Conservation (phyloP, 2,329 filamentous ascomycete species). For the Fonsecaea monophora region DNA sequence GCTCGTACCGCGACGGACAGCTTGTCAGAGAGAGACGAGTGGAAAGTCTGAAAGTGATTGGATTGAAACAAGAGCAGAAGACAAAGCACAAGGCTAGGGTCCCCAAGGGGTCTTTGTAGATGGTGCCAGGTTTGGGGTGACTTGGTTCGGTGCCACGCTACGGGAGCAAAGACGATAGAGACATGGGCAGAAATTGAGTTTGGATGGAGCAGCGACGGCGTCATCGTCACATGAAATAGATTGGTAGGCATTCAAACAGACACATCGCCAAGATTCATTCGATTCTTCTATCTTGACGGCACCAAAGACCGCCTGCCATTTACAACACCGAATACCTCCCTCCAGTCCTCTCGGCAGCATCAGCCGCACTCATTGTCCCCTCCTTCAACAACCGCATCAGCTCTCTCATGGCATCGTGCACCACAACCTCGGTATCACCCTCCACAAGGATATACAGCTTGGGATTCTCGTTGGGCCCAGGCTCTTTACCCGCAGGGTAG, state of each 20-base stretch:
- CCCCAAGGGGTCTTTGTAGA: neutral
- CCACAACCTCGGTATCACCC: slow-evolving; percentile 91
- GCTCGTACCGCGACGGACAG: no score
- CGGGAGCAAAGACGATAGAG: no score
- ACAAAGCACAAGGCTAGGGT: neutral
- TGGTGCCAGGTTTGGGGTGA: no score
- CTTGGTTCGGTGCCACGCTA: no score
- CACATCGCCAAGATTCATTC: neutral
- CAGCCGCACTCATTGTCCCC: slow-evolving; percentile 85
- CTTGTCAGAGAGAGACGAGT: no score
- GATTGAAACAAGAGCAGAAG: neutral
- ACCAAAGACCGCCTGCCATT: slow-evolving; percentile 7
- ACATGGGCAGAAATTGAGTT: no score
- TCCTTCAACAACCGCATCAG: slow-evolving; percentile 87
- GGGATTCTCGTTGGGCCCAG: slow-evolving; percentile 75
- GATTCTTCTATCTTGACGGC: neutral
- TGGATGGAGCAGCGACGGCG: no score
- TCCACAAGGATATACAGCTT: slow-evolving; percentile 98
- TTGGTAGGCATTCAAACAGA: no score
- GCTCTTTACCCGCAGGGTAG: slow-evolving; percentile 82
- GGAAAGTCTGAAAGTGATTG: no score
- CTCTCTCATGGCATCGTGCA: slow-evolving; percentile 88
- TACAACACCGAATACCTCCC: slow-evolving; percentile 87
- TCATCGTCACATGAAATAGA: no score
- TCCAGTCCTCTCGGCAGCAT: slow-evolving; percentile 80